Conservation (phyloP, 2,329 filamentous ascomycete genomes). For the Annulohypoxylon truncatum region DNA sequence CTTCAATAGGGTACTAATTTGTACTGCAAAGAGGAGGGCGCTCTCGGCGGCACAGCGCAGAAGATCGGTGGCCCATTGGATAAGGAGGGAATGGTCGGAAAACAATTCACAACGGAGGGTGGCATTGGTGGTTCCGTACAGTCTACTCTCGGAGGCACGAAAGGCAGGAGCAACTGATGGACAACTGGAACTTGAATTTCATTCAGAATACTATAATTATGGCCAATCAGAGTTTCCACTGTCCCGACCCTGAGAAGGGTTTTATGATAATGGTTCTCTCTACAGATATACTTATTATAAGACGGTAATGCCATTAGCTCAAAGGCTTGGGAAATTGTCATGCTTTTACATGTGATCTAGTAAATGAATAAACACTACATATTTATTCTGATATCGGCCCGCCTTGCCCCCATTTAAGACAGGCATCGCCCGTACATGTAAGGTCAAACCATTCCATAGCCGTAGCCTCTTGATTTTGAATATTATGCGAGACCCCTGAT, state of each 20-base stretch:
- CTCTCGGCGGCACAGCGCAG: constrained; percentile 62
- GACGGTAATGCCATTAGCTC: too few species aligned
- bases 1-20: constrained; percentile 1
- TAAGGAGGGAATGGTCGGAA: constrained; percentile 65
- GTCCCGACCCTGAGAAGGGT: too few species aligned
- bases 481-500: constrained; percentile 54
- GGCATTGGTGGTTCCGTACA: constrained; percentile 66
- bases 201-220: too few species aligned
- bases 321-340: too few species aligned
- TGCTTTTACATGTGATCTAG: too few species aligned
- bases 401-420: constrained; percentile 54
- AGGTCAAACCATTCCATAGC: constrained; percentile 55
- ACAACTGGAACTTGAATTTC: too few species aligned
- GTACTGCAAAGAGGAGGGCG: constrained; percentile 55
- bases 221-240: too few species aligned
- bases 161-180: constrained; percentile 48
- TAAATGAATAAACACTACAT: too few species aligned
- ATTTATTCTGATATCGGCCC: constrained; percentile 6
- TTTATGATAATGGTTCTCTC: too few species aligned
- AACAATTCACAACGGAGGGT: constrained; percentile 65
- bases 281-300: too few species aligned
- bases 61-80: constrained; percentile 62
- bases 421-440: constrained; percentile 47
- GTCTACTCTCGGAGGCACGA: constrained; percentile 55
- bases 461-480: constrained; percentile 53